These are phyloP conservation scores for Citrullus colocynthis DNA, from an alignment of 306 rosid genomes.

Conservation along the genomic window DNA sequence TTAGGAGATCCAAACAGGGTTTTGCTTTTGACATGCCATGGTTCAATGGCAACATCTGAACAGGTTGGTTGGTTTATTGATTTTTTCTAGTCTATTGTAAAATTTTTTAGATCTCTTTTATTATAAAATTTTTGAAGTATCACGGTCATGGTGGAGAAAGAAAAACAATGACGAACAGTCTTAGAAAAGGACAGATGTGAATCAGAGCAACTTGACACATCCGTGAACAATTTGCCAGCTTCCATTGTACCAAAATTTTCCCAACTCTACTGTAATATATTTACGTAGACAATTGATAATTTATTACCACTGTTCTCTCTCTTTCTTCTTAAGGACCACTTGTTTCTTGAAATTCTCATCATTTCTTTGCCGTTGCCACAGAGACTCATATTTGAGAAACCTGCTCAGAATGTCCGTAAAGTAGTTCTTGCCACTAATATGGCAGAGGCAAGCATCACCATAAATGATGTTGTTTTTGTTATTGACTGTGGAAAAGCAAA, in stretches of 20 bases:
- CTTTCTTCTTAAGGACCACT: background rate
- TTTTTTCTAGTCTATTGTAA: background rate
- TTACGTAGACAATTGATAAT: background rate
- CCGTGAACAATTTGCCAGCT: background rate
- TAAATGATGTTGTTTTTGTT: constrained; percentile 84
- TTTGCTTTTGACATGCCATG: constrained; percentile 85
- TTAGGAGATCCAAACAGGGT: constrained; percentile 94
- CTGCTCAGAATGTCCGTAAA: constrained; percentile 82
- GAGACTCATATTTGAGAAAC: constrained; percentile 83
- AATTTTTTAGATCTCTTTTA: background rate
- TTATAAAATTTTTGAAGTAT: background rate
- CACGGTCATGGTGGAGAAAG: background rate
- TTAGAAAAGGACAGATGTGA: background rate
- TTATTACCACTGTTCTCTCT: background rate
- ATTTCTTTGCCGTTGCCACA: constrained; percentile 20
- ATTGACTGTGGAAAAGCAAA: constrained; percentile 96
- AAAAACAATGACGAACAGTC: background rate
- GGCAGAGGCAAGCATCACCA: constrained; percentile 99
- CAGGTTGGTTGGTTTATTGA: constrained; percentile 45
- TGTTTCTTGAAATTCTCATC: constrained; percentile 1
- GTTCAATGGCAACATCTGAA: constrained; percentile 95
- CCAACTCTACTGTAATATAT: background rate
- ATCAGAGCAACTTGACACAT: background rate
- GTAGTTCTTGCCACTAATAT: constrained; percentile 88
- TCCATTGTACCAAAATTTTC: background rate